Conservation (phyloP, 2,329 filamentous ascomycete species). For the Stemphylium beticola region DNA sequence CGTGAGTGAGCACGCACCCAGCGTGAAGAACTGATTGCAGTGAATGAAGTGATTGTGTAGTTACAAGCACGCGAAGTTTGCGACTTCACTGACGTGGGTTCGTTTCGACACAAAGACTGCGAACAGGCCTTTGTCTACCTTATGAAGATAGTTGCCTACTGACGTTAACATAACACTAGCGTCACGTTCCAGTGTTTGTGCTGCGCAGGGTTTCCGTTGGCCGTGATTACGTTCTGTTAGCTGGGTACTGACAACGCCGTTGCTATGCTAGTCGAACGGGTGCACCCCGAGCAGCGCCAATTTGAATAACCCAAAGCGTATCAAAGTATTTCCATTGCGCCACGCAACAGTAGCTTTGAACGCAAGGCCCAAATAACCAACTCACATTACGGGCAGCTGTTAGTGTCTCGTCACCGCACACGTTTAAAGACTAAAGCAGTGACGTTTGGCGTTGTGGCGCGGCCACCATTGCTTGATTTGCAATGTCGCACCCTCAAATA, state of each 20-base stretch:
- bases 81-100: not conserved
- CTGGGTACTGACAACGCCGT: not conserved
- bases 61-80: not conserved
- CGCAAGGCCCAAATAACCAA: too few species aligned
- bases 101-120: not conserved
- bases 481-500: too few species aligned
- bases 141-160: not conserved
- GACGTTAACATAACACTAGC: not conserved
- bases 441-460: too few species aligned
- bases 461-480: too few species aligned
- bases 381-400: too few species aligned
- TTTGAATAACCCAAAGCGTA: not conserved
- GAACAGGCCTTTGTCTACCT: not conserved
- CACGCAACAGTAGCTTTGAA: too few species aligned
- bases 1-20: not conserved
- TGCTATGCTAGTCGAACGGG: not conserved
- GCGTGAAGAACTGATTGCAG: not conserved
- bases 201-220: not conserved
- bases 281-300: not conserved
- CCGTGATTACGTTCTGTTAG: not conserved
- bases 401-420: too few species aligned
- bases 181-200: not conserved
- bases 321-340: too few species aligned
- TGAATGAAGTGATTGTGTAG: slow-evolving; percentile 2
- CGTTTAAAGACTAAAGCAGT: too few species aligned